Conservation (phyloP, 805 yeast species). For the Tetrapisispora nanseiensis region DNA sequence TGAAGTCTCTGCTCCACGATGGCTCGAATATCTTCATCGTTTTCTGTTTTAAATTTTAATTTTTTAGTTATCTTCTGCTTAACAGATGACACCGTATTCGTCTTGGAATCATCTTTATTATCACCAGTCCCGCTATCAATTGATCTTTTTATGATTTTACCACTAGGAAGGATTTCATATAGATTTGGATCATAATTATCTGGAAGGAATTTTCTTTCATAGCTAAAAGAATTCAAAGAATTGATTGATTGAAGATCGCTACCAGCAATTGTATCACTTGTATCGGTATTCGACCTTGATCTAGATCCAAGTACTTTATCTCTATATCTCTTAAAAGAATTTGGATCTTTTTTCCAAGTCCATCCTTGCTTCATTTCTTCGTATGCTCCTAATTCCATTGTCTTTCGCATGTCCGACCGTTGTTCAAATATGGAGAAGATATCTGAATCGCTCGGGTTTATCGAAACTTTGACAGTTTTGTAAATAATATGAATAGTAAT, state of each 20-base stretch:
- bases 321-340: conserved; percentile 24
- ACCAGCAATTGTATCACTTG: background rate
- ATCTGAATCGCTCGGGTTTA: conserved; percentile 68
- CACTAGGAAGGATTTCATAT: conserved; percentile 64
- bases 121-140: conserved; percentile 9
- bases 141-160: conserved; percentile 44
- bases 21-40: conserved; percentile 41
- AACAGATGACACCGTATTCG: background rate
- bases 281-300: background rate
- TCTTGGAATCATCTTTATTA: background rate
- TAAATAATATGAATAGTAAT: conserved; percentile 55
- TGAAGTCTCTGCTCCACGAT: conserved; percentile 43
- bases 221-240: background rate
- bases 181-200: conserved; percentile 20
- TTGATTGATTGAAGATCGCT: background rate
- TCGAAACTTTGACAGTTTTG: conserved; percentile 44
- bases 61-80: conserved; percentile 24
- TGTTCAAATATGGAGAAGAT: conserved; percentile 69
- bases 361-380: conserved; percentile 71
- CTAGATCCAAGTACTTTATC: conserved; percentile 10
- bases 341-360: conserved; percentile 49
- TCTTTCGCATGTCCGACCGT: conserved; percentile 52
- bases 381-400: conserved; percentile 64
- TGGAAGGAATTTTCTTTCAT: background rate
- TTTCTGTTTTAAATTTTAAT: conserved; percentile 29